Conservation (phyloP, 371 early-diverging fungal species). For the Mortierella sp. region DNA sequence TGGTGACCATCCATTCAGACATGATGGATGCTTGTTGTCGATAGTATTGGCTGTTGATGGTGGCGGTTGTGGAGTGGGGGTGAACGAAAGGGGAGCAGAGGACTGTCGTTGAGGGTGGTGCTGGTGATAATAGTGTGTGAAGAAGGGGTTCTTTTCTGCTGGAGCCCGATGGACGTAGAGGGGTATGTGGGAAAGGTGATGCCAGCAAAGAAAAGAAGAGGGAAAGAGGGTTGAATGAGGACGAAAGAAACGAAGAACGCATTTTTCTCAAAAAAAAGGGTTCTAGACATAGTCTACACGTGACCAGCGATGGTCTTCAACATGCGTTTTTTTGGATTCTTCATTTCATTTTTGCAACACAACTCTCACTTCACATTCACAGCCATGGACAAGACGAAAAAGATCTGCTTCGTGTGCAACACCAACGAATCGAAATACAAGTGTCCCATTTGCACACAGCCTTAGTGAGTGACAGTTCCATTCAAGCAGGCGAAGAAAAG, state of each 20-base stretch:
- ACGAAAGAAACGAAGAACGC: slow-evolving; percentile 1
- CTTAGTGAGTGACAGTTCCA: slow-evolving; percentile 36
- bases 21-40: slow-evolving; percentile 33
- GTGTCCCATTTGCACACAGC: slow-evolving; percentile 49
- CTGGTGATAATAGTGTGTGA: background rate
- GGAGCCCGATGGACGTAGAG: background rate
- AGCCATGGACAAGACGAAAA: slow-evolving; percentile 51
- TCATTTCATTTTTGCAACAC: background rate
- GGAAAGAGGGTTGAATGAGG: background rate
- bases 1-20: slow-evolving; percentile 60
- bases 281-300: background rate
- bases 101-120: background rate
- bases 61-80: background rate
- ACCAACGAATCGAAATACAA: slow-evolving; percentile 52
- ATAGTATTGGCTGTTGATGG: slow-evolving; percentile 12
- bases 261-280: background rate
- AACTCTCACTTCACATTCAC: background rate
- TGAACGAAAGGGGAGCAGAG: background rate
- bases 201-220: background rate
- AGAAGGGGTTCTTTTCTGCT: background rate
- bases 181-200: background rate
- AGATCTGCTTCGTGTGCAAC: slow-evolving; percentile 44
- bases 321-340: background rate
- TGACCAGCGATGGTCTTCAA: background rate
- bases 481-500: background rate